Evolutionary conservation across 345 rosid genomes (phyloP).

Genomic region (Populus euphratica): DNA sequence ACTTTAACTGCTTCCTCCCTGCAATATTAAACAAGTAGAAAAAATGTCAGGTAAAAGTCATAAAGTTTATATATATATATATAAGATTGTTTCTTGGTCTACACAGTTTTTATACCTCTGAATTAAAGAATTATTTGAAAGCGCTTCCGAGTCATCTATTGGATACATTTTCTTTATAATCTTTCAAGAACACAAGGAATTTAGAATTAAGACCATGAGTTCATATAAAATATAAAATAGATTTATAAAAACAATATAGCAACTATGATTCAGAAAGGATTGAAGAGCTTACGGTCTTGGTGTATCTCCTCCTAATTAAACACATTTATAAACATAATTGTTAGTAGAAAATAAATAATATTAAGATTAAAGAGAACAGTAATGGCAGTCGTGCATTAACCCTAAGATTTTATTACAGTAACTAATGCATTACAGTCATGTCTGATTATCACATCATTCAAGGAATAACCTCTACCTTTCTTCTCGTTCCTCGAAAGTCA

Average conservation of each 20-base stretch:
- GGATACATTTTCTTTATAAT: constrained; percentile 16
- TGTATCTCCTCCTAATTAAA: constrained; percentile 22
- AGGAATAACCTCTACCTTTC: constrained; percentile 12
- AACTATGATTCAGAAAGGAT: background rate
- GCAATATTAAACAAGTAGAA: background rate
- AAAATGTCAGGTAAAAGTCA: too few relatives aligned
- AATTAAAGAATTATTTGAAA: background rate
- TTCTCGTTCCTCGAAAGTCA: constrained; percentile 15
- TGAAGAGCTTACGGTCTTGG: constrained; percentile 9
- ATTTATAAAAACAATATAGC: background rate
- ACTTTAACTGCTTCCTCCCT: constrained; percentile 16
- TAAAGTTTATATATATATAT: too few relatives aligned
- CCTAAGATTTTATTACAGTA: too few relatives aligned
- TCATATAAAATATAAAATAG: background rate
- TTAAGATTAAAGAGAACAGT: background rate
- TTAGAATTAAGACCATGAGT: too few relatives aligned
- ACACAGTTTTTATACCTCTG: background rate
- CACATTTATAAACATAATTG: background rate
- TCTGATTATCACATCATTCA: too few relatives aligned
- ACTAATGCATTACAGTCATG: too few relatives aligned
- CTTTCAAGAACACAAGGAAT: background rate
- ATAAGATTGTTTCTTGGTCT: too few relatives aligned
- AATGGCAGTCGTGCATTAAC: too few relatives aligned
- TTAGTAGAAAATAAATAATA: background rate
- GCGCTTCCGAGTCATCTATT: background rate